These are phyloP conservation scores for Lolium multiflorum DNA, from an alignment of 176 grass and related monocot genomes.

Conservation along the genomic window DNA sequence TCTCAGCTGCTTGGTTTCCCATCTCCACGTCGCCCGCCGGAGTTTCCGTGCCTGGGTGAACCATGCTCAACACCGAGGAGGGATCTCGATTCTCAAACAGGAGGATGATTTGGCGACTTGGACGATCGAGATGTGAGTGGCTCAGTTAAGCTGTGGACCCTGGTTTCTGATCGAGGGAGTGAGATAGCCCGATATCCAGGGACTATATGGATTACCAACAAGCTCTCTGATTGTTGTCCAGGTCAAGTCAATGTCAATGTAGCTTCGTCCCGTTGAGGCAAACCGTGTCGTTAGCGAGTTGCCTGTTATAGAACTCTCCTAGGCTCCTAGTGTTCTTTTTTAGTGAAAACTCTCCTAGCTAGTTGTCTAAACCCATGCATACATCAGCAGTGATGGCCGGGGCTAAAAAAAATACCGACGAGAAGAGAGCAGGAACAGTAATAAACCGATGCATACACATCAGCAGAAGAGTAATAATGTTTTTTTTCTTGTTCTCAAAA, in stretches of 20 bases:
- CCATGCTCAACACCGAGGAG: slow-evolving; percentile 7
- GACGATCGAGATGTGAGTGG: no score
- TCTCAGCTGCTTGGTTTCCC: neutral
- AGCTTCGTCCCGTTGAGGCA: neutral
- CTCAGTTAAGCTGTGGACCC: neutral
- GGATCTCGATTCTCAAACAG: neutral
- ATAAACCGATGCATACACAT: no score
- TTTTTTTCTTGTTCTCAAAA: no score
- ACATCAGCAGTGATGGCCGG: no score
- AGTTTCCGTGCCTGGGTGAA: neutral
- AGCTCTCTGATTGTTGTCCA: neutral
- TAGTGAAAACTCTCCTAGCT: neutral
- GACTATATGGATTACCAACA: neutral
- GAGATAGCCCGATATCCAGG: neutral
- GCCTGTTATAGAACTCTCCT: neutral
- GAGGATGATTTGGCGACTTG: neutral
- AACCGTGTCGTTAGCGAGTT: slow-evolving; percentile 4
- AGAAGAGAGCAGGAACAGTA: no score
- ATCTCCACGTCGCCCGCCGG: slow-evolving; percentile 21
- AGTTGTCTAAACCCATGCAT: no score
- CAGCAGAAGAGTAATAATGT: no score
- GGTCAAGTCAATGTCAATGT: slow-evolving; percentile 38
- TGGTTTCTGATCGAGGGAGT: neutral
- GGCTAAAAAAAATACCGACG: no score
- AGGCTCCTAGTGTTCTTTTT: no score